Conservation (phyloP, 345 rosid species). For the Rhodamnia argentea region DNA sequence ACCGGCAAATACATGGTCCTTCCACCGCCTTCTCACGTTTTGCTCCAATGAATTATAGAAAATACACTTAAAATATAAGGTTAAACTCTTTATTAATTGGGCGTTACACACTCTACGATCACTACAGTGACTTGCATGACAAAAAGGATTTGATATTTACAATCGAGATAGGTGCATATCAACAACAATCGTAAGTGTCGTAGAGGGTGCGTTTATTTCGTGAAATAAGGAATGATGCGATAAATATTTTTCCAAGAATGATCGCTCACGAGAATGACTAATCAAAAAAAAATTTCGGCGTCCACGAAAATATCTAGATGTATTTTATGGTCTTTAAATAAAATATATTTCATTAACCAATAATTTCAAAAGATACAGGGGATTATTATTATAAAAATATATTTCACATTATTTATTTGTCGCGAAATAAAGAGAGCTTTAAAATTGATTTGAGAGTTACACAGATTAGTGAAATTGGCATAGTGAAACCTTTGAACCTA, state of each 20-base stretch:
- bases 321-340: background rate
- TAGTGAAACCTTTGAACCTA: background rate
- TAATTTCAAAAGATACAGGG: background rate
- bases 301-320: background rate
- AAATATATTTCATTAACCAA: background rate
- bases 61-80: background rate
- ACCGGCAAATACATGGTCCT: background rate
- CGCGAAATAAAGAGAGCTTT: background rate
- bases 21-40: background rate
- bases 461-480: background rate
- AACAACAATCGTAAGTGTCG: background rate
- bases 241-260: background rate
- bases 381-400: background rate
- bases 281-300: background rate
- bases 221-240: background rate
- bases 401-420: background rate
- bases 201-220: background rate
- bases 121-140: background rate
- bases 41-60: background rate
- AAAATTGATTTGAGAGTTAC: background rate
- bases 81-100: background rate
- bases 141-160: background rate
- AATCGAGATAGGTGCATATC: background rate
- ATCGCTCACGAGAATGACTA: background rate
- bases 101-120: background rate